A percentile compares a stretch with the other conserved stretches of the same genome.
phyloP scores from a whole-genome alignment of 441 rosid species.

The Gossypium schwendimanii region DNA sequence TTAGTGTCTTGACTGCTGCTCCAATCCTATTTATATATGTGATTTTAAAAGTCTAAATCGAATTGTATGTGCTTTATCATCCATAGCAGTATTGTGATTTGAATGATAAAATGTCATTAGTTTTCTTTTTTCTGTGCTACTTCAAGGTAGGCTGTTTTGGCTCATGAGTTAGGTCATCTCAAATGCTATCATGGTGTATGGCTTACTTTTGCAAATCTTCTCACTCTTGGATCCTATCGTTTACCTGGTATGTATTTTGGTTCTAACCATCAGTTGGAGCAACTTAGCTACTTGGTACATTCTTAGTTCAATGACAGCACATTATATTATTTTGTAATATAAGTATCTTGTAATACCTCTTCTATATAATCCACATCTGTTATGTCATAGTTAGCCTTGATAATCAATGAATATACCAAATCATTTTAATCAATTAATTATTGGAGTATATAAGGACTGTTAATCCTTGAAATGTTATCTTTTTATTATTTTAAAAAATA shows the following conservation, averaged over 20 bases:
- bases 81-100: background rate
- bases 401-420: background rate
- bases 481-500: too few relatives aligned
- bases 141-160: constrained; percentile 73
- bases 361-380: background rate
- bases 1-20: background rate
- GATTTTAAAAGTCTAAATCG: background rate
- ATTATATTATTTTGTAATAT: background rate
- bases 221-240: constrained; percentile 78
- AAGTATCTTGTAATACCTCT: background rate
- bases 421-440: too few relatives aligned
- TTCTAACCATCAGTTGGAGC: background rate
- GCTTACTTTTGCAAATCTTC: constrained; percentile 91
- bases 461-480: background rate
- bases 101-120: constrained; percentile 16
- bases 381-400: background rate
- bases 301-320: background rate
- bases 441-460: background rate
- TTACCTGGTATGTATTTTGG: constrained; percentile 59
- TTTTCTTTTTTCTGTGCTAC: constrained; percentile 16
- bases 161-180: constrained; percentile 91
- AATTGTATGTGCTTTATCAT: background rate
- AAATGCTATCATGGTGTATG: constrained; percentile 95
- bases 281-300: background rate
- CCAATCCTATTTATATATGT: background rate